Evolutionary conservation across 2,329 filamentous ascomycete species (phyloP).

Genomic region (Cercospora citrullina): DNA sequence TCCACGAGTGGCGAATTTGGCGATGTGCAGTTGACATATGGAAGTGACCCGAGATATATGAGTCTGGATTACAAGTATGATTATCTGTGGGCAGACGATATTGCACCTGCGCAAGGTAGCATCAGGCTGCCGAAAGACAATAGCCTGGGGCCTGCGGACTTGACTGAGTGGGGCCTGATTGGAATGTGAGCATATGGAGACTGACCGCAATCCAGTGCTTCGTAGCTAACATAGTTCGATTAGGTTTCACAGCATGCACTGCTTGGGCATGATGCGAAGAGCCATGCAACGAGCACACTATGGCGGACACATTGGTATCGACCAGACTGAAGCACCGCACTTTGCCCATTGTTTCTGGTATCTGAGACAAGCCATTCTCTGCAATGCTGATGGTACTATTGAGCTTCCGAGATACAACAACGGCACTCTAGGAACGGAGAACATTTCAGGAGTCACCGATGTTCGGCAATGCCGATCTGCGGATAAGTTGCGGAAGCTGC

Average conservation of each 20-base stretch:
- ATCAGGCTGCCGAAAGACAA: conserved; percentile 11
- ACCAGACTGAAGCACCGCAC: conserved; percentile 15
- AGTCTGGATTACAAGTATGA: conserved; percentile 21
- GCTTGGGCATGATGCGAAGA: conserved; percentile 16
- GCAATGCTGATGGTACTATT: conserved; percentile 17
- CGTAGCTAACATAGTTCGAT: neutral
- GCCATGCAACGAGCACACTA: conserved; percentile 17
- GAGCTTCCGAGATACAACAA: conserved; percentile 20
- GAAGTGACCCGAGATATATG: conserved; percentile 15
- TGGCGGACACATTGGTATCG: conserved; percentile 15
- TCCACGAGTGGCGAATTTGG: neutral
- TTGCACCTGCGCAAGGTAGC: conserved; percentile 4
- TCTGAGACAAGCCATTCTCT: conserved; percentile 15
- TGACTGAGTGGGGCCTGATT: conserved; percentile 14
- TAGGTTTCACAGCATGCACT: conserved; percentile 22
- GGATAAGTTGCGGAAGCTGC: conserved; percentile 16
- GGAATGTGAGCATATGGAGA: conserved; percentile 13
- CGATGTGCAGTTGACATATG: conserved; percentile 17
- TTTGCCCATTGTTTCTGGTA: conserved; percentile 21
- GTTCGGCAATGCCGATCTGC: conserved; percentile 20
- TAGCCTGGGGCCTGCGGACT: conserved; percentile 7
- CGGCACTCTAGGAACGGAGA: conserved; percentile 7
- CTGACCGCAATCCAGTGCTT: neutral
- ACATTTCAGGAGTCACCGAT: conserved; percentile 17
- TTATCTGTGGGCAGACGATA: conserved; percentile 17